Percentiles rank a stretch among this genome's conserved stretches.
Evolutionary conservation across 1,284 basidiomycete species (phyloP).

Genomic region (Kalmanozyma brasiliensis): DNA sequence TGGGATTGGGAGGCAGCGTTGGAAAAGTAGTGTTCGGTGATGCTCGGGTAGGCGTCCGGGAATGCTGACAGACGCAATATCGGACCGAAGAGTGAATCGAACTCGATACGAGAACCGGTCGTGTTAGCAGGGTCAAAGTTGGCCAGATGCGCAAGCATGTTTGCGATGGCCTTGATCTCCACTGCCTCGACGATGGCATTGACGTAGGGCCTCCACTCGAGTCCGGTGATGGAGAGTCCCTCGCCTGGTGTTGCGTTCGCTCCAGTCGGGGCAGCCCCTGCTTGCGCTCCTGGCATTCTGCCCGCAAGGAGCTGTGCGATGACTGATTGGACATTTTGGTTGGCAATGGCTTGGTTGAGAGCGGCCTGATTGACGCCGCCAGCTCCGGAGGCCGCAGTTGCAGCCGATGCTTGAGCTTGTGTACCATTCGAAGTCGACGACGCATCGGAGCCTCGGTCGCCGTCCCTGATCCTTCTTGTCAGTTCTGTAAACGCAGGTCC

Average conservation of each 20-base stretch:
- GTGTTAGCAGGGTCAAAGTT: slow-evolving; percentile 77
- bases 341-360: slow-evolving; percentile 45
- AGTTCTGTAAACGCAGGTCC: slow-evolving; percentile 67
- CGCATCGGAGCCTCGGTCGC: slow-evolving; percentile 37
- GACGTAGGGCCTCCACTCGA: slow-evolving; percentile 84
- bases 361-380: slow-evolving; percentile 35
- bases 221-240: slow-evolving; percentile 68
- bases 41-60: slow-evolving; percentile 56
- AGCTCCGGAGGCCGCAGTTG: neutral
- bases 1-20: slow-evolving; percentile 48
- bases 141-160: slow-evolving; percentile 75
- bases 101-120: slow-evolving; percentile 70
- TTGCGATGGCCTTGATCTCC: slow-evolving; percentile 83
- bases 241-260: slow-evolving; percentile 30
- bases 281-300: slow-evolving; percentile 35
- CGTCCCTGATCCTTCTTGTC: slow-evolving; percentile 55
- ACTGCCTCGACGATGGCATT: slow-evolving; percentile 83
- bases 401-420: neutral
- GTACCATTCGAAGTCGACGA: slow-evolving; percentile 4
- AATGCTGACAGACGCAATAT: slow-evolving; percentile 59
- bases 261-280: slow-evolving; percentile 4
- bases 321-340: slow-evolving; percentile 56
- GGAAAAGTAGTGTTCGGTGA: slow-evolving; percentile 55
- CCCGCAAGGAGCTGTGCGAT: slow-evolving; percentile 55
- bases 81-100: slow-evolving; percentile 62